Percentiles rank a stretch among this genome's conserved stretches.
These are phyloP conservation scores for Testicularia cyperi DNA, from an alignment of 1,284 basidiomycete genomes.

Conservation along the genomic window DNA sequence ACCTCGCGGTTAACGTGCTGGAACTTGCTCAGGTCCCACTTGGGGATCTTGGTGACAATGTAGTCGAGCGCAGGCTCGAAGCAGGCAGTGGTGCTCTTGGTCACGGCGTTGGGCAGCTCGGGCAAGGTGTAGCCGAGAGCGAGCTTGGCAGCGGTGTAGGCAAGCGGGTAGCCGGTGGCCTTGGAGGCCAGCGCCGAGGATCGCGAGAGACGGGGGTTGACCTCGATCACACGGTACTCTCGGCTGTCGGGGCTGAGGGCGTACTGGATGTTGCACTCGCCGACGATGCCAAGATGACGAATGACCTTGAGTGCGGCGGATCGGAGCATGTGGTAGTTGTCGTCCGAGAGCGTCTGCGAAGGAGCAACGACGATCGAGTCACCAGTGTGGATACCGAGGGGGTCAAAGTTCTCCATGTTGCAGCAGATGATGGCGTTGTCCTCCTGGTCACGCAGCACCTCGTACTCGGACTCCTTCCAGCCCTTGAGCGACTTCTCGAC, in stretches of 20 bases:
- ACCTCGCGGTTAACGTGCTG: constrained; percentile 91
- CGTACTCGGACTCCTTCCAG: constrained; percentile 99
- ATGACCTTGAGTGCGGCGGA: constrained; percentile 96
- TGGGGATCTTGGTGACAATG: constrained; percentile 99
- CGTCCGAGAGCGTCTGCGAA: constrained; percentile 91
- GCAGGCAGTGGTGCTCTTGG: constrained; percentile 98
- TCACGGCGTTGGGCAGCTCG: constrained; percentile 96
- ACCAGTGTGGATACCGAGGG: constrained; percentile 98
- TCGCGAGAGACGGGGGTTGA: constrained; percentile 57
- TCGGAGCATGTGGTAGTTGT: constrained; percentile 97
- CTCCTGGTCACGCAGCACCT: constrained; percentile 94
- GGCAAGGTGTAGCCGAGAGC: constrained; percentile 97
- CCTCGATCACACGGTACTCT: constrained; percentile 91
- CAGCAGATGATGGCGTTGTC: constrained; percentile 87
- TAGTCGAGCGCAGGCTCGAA: constrained; percentile 99
- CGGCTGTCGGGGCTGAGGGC: constrained; percentile 87
- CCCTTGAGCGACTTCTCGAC: constrained; percentile 99
- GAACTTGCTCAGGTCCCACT: constrained; percentile 98
- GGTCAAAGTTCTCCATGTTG: constrained; percentile 99
- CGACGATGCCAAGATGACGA: constrained; percentile 94
- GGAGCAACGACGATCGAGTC: constrained; percentile 99
- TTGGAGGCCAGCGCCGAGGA: constrained; percentile 88
- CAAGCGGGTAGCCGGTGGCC: constrained; percentile 97
- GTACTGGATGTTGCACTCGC: constrained; percentile 99
- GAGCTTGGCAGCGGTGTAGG: constrained; percentile 98